Base-by-base conservation (phyloP, 345 rosid genomes). In the Bruguiera parviflora region DNA sequence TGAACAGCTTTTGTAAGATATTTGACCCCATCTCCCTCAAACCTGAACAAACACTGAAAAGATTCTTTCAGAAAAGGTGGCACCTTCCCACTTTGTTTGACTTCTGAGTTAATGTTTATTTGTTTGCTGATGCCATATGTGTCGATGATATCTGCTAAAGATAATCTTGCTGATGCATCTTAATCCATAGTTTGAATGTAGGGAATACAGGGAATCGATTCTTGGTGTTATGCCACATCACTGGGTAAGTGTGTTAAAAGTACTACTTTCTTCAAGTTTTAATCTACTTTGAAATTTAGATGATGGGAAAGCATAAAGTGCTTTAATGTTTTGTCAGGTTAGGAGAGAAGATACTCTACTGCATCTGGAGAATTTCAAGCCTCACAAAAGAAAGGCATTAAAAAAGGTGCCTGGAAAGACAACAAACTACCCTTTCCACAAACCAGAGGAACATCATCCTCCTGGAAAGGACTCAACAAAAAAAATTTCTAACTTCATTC, bases 121-220 rank as follows among this genome's bases (percentile, higher is more conserved):
- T 49, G 24, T 63, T 3, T 35, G 35, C 24, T 46, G 25, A 16
- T 71, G 24, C 29, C 47, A 33, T 53, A 25, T 73, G 19, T 39
- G 13, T 22, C 49, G 37, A 20, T 25, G 16, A 53, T 74, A 60
- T 75, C 69, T 71, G 53, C 53, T 37, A 71, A 69, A 53, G 51
- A 66, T 64, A 65, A 69, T 62, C 52, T 65, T 31, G 33, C 84
- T 90, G 75, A 84, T 66, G 65, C 78, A 53, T 72, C 59, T 75
- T 79, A 67, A 68, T 64, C 69, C 80, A 77, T 75, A 95, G 98
- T 82, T 85, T 77, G 96, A 90, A 74, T 95, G 99, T 91, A 88
- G 98, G 89, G 92, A 92, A 70, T 92, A 90, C 71, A 85, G 99
- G 80, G 98, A 95, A 86, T 92, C 99, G 72, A 76, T 96, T 75